phyloP scores from a whole-genome alignment of 352 stramenopile genomes.

The Thraustochytrium striatum region DNA sequence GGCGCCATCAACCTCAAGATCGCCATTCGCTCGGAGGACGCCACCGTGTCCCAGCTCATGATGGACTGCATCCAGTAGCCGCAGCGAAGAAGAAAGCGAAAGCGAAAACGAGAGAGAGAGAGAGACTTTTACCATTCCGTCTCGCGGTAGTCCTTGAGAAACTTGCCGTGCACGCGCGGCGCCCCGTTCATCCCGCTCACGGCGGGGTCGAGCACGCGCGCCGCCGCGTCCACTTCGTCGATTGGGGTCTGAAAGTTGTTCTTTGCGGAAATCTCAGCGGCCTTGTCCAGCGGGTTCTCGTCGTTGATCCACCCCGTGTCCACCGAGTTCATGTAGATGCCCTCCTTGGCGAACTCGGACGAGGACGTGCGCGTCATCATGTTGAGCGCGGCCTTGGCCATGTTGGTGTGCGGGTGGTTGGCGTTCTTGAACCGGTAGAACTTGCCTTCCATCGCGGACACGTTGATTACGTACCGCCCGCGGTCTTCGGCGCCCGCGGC shows the following conservation, averaged over 20 bases:
- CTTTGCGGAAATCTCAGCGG: constrained; percentile 73
- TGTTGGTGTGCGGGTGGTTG: constrained; percentile 96
- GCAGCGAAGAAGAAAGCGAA: too few relatives aligned
- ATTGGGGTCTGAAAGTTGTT: constrained; percentile 96
- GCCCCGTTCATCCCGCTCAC: constrained; percentile 58
- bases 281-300: constrained; percentile 88
- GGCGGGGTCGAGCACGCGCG: constrained; percentile 88
- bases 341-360: constrained; percentile 83
- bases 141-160: constrained; percentile 37
- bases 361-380: constrained; percentile 96
- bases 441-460: constrained; percentile 95
- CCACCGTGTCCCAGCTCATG: constrained; percentile 19
- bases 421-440: constrained; percentile 96
- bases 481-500: constrained; percentile 51
- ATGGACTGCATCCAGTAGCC: constrained; percentile 41
- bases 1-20: constrained; percentile 48
- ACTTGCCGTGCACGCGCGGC: not conserved
- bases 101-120: too few relatives aligned
- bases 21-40: constrained; percentile 11
- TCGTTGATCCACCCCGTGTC: constrained; percentile 98
- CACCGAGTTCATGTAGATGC: constrained; percentile 96
- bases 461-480: constrained; percentile 87
- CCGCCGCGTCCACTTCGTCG: constrained; percentile 92
- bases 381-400: constrained; percentile 94
- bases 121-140: constrained; percentile 44